Evolutionary conservation across 139 green algal genomes (phyloP), one percentile per base, ranked within the genome.

Genomic region (Auxenochlorella pyrenoidosa): DNA sequence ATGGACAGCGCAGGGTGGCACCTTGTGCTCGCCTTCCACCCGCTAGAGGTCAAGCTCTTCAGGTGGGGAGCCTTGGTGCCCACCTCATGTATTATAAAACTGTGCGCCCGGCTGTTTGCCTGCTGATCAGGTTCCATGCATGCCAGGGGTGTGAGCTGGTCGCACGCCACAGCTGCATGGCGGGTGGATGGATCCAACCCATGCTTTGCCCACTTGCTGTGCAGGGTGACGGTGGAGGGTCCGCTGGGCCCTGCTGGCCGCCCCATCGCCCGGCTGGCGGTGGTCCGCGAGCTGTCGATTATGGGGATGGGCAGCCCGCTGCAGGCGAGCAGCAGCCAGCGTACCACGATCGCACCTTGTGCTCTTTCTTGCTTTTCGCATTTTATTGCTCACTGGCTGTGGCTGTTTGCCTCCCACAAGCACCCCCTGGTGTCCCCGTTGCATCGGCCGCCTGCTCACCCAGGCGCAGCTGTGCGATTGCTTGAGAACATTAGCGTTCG

Each of bases 271-370:
- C 83, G 75, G 3, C 79, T 97, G 73, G 86, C 71, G 36, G 32
- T 87, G 13, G 87, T 97, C 81, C 88, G 96, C 10, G 93, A 98
- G 88, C 93, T 98, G n/a, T 97, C 93, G 21, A 96, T 98, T 60
- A 89, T 97, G 87, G 92, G 93, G 40, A 89, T 95, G 21, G 91
- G 92, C 24, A 89, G 87, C 30, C 92, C 92, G 22, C 83, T 97
- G 51, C 44, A 79, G 84, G 87, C n/a, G 3, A n/a, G 2, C 60
- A 5, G 8, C 60, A 18, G 18, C 60, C 60, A 68, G 22, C 24
- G 12, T 26, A 68, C 60, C 24, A 3, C 63, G 8, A 3, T n/a
- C 28, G 68, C n/a, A 5, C 32, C 10, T 12, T 40, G n/a, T 22
- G 68, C 26, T 68, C 16, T 76, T 24, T 30, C 19, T 8, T 28